phyloP scores from a whole-genome alignment of 305 asterid genomes.

The Fraxinus xanthoxyloides region DNA sequence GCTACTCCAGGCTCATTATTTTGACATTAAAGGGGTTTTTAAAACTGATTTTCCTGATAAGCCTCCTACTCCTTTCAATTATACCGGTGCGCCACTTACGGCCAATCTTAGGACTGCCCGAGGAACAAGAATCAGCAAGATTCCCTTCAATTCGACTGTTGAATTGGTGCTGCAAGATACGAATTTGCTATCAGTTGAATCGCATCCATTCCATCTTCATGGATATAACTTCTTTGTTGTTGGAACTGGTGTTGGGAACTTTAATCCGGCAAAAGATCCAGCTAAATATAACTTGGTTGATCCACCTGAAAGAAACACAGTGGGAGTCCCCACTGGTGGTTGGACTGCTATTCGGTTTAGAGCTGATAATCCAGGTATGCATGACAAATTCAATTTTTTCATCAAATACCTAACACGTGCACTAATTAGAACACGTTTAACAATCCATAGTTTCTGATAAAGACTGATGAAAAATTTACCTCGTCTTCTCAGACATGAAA shows the following conservation, averaged over 20 bases:
- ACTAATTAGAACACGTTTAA: not conserved
- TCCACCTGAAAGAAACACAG: constrained; percentile 39
- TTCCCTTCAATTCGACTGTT: constrained; percentile 28
- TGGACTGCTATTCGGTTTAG: constrained; percentile 39
- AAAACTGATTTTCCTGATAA: constrained; percentile 29
- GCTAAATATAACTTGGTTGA: constrained; percentile 34
- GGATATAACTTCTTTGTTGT: constrained; percentile 37
- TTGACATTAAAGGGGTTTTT: constrained; percentile 22
- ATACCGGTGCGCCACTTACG: constrained; percentile 31
- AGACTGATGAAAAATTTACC: not conserved
- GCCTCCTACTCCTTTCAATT: constrained; percentile 32
- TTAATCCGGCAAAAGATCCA: constrained; percentile 27
- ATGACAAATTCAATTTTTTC: not conserved
- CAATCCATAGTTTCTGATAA: not conserved
- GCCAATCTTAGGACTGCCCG: constrained; percentile 28
- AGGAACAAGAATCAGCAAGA: constrained; percentile 25
- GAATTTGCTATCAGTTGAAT: constrained; percentile 30
- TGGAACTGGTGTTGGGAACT: constrained; percentile 35
- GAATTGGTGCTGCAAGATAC: constrained; percentile 36
- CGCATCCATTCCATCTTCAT: constrained; percentile 40
- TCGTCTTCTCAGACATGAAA: not conserved
- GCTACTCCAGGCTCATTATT: constrained; percentile 37
- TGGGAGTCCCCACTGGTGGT: constrained; percentile 38
- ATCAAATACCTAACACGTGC: not conserved
- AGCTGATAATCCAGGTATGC: constrained; percentile 39